Evolutionary conservation across 176 grass and related monocot species (phyloP).

Genomic region (Olyra latifolia): DNA sequence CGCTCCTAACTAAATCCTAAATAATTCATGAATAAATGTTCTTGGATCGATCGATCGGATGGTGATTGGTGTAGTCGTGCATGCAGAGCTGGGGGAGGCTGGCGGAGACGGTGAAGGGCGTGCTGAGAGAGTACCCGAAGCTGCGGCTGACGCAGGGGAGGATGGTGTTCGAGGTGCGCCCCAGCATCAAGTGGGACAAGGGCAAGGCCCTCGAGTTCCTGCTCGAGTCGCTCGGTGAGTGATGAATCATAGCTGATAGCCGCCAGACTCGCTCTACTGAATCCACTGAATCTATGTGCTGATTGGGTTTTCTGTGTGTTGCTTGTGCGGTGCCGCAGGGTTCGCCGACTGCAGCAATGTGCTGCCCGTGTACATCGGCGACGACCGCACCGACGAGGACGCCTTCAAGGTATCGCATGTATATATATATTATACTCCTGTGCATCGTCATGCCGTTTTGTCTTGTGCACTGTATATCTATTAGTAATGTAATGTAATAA

Average conservation of each 20-base stretch:
- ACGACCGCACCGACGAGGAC: constrained; percentile 95
- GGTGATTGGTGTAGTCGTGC: neutral
- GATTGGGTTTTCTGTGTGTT: neutral
- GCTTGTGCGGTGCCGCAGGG: constrained; percentile 23
- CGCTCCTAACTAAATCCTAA: neutral
- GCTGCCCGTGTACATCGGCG: constrained; percentile 83
- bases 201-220: constrained; percentile 96
- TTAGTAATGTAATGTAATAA: too few relatives aligned
- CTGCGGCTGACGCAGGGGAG: constrained; percentile 65
- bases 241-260: neutral
- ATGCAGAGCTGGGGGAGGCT: constrained; percentile 58
- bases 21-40: too few relatives aligned
- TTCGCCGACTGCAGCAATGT: constrained; percentile 60
- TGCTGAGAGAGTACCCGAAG: constrained; percentile 63
- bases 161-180: constrained; percentile 89
- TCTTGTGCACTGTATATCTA: too few relatives aligned
- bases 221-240: constrained; percentile 77
- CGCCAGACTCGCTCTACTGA: too few relatives aligned
- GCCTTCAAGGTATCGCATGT: constrained; percentile 62
- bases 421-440: neutral
- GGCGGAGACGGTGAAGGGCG: constrained; percentile 53
- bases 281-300: neutral
- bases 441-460: neutral
- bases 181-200: constrained; percentile 93
- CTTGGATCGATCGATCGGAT: neutral